Evolutionary conservation across 2,329 filamentous ascomycete genomes (phyloP), one percentile per base, ranked within the genome.

Genomic region (Curvularia sp.): DNA sequence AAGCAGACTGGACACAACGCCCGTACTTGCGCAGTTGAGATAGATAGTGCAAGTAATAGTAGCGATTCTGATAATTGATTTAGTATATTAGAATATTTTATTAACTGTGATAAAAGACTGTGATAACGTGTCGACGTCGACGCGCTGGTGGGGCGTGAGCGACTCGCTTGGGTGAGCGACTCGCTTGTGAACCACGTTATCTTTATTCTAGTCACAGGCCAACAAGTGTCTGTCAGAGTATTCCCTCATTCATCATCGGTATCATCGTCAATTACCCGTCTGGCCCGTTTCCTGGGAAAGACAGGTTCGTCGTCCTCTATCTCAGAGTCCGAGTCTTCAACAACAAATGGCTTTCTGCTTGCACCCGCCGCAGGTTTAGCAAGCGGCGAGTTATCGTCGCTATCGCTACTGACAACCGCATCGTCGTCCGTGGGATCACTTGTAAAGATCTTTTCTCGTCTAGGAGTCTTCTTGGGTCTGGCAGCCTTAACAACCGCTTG

Each of bases 401-500:
- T 75, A 49, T 77, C 74, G 56, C 74, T 77, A 44, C 71, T 76
- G 15, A 75, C 69, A 42, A 74, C 57, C 7, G 64, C 68, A 55
- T 75, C 73, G 30, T 75, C 62, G 49, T 75, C 73, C 1, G 73
- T 73, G 5, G 60, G 41, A 52, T 77, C 73, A 60, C 73, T 76
- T 3, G 74, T 75, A 56, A 77, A 76, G 0, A 76, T 63, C 65
- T 75, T 76, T 38, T 73, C 69, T 6, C 63, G 63, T 49, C 53
- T 68, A 22, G 60, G 64, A 18, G 62, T 48, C 42, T 61, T 57
- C 59, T 68, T 72, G 7, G 65, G 53, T 39, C 60, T 63, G 5
- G 63, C 66, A 33, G 65, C 66, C 31, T 64, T 67, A 2, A 76
- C 63, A 24, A 76, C 63, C 26, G 74, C 74, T 50, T 76, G 74